Evolutionary conservation across 257 asterid genomes (phyloP), one percentile per base, ranked within the genome.

Genomic region (Perilla frutescens): DNA sequence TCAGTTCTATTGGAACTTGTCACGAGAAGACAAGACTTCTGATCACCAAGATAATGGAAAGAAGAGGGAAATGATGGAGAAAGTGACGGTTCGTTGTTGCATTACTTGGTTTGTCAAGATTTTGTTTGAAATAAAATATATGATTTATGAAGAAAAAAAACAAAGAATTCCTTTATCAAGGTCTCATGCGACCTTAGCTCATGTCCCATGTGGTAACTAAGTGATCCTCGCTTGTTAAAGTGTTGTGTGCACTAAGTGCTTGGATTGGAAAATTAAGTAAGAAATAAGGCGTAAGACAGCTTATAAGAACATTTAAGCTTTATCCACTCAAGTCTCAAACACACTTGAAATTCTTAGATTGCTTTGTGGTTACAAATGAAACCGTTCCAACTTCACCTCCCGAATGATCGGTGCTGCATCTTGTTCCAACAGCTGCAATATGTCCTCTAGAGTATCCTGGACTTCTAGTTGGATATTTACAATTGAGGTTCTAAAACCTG

Each of bases 1-100:
- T 83, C 96, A 83, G 13, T 87, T 91, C 51, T 87, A 85, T 79
- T 83, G 83, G 83, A 86, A 85, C 79, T 74, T 91, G 87, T 86
- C 98, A 47, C 87, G 89, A 66, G 84, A 83, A 40, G 85, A 83
- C 83, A 85, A 71, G 79, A 83, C 80, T 69, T 76, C 83, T 55
- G 80, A 79, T 37, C 34, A 73, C 61, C 81, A 80, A 72, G 95
- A 90, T 72, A 79, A 76, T 76, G 92, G 89, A 74, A 94, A 77
- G 82, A 94, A 86, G 82, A 87, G 99, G 87, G 93, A 87, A 80
- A 82, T 57, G 56, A 84, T 80, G 78, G 96, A 87, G 83, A 90
- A 80, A 85, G 95, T 94, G 76, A 82, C 81, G 88, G 99, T 91
- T 75, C 50, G 96, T 83, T 59, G 72, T 77, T 81, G 47, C 64